Conservation (phyloP, 306 rosid species). For the Geum urbanum region DNA sequence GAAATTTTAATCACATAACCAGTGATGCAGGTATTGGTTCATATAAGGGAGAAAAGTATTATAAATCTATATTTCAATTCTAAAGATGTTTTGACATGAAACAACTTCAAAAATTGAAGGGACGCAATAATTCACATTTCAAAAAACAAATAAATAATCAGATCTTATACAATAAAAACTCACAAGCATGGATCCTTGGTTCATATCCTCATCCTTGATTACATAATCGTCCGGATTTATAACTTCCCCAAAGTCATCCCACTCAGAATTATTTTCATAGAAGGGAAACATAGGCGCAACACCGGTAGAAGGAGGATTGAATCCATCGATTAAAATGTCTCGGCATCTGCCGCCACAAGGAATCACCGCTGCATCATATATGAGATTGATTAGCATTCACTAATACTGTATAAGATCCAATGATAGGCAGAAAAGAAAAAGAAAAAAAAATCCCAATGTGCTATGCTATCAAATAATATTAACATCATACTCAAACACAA, state of each 20-base stretch:
- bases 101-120: not conserved
- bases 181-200: slow-evolving; percentile 57
- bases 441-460: not conserved
- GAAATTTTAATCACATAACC: not conserved
- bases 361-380: slow-evolving; percentile 37
- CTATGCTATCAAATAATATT: not conserved
- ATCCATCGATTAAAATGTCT: slow-evolving; percentile 81
- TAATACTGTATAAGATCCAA: not conserved
- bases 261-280: slow-evolving; percentile 66
- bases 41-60: not conserved
- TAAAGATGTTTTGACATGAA: not conserved
- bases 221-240: slow-evolving; percentile 99
- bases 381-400: not conserved
- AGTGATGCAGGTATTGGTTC: no score
- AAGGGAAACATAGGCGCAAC: slow-evolving; percentile 90
- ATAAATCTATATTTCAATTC: not conserved
- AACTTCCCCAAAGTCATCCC: slow-evolving; percentile 98
- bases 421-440: no score
- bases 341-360: slow-evolving; percentile 49
- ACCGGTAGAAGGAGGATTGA: slow-evolving; percentile 75
- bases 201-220: slow-evolving; percentile 92
- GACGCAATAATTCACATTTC: not conserved
- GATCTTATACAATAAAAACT: slow-evolving; percentile 31
- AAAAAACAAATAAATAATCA: slow-evolving; percentile 6
- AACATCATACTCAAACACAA: no score